A percentile compares a stretch with the other conserved stretches of the same genome.
phyloP scores from a whole-genome alignment of 208 protist genomes.

The Leishmania arabica region DNA sequence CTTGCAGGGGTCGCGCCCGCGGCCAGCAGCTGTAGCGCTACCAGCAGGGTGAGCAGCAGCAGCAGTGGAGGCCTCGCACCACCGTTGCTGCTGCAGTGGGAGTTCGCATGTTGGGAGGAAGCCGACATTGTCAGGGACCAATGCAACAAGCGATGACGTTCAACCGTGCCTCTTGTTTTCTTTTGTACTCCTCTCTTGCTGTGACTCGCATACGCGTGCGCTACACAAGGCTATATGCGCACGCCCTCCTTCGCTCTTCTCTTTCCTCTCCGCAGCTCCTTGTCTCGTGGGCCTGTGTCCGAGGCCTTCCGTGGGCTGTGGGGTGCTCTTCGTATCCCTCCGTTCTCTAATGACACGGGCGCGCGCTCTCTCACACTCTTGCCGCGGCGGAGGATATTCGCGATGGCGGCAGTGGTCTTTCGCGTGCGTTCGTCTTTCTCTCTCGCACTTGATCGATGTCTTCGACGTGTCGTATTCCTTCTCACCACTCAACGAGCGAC shows the following conservation, averaged over 20 bases:
- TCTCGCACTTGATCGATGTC: not conserved
- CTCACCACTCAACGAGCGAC: not conserved
- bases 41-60: not conserved
- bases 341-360: not conserved
- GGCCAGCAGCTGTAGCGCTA: constrained; percentile 9
- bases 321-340: not conserved
- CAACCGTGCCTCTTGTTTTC: not conserved
- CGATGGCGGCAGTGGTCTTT: not conserved
- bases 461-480: not conserved
- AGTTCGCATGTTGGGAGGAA: not conserved
- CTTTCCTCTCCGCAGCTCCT: not conserved
- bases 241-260: not conserved
- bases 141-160: not conserved
- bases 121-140: not conserved
- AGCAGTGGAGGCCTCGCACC: not conserved
- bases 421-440: not conserved
- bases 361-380: not conserved
- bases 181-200: not conserved
- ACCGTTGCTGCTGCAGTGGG: not conserved
- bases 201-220: not conserved
- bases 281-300: not conserved
- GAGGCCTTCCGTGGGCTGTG: not conserved
- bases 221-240: not conserved
- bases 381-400: not conserved
- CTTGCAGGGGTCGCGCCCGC: not conserved